Conservation (phyloP, 164 flowering plant genomes). For the Liriodendron chinense region DNA sequence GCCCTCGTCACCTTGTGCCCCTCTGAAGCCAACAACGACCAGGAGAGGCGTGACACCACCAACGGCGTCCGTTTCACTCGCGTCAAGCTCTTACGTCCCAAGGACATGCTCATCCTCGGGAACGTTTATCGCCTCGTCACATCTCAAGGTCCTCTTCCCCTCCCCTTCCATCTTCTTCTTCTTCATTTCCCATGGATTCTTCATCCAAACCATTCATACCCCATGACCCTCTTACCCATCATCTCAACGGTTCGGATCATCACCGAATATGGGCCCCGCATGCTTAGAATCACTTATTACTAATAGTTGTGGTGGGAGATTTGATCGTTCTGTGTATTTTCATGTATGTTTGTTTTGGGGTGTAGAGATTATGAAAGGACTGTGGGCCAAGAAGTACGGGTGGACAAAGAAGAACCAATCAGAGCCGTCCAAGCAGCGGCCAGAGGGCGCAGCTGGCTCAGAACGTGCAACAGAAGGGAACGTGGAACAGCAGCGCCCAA, state of each 20-base stretch:
- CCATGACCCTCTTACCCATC: too few species aligned
- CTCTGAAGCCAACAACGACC: slow-evolving; percentile 8
- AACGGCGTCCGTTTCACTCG: slow-evolving; percentile 48
- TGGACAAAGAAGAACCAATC: slow-evolving; percentile 45
- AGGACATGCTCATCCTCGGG: slow-evolving; percentile 76
- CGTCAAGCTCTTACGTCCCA: slow-evolving; percentile 77
- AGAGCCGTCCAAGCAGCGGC: not conserved
- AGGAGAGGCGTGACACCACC: slow-evolving; percentile 10
- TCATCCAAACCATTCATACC: too few species aligned
- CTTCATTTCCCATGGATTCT: too few species aligned
- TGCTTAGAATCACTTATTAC: not conserved
- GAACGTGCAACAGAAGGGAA: too few species aligned
- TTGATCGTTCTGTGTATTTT: not conserved
- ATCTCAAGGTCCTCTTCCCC: slow-evolving; percentile 51
- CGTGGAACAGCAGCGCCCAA: too few species aligned
- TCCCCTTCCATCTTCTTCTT: not conserved
- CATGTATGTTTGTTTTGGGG: not conserved
- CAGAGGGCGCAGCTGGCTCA: not conserved
- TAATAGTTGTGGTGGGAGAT: too few species aligned
- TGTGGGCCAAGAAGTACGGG: slow-evolving; percentile 75
- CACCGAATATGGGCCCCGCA: too few species aligned
- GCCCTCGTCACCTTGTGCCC: slow-evolving; percentile 54
- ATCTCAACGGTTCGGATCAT: not conserved
- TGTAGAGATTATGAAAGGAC: slow-evolving; percentile 90
- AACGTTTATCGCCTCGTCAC: slow-evolving; percentile 82